Base-by-base conservation (phyloP, 1,284 basidiomycete genomes). In the Cystobasidiaceae sp. region DNA sequence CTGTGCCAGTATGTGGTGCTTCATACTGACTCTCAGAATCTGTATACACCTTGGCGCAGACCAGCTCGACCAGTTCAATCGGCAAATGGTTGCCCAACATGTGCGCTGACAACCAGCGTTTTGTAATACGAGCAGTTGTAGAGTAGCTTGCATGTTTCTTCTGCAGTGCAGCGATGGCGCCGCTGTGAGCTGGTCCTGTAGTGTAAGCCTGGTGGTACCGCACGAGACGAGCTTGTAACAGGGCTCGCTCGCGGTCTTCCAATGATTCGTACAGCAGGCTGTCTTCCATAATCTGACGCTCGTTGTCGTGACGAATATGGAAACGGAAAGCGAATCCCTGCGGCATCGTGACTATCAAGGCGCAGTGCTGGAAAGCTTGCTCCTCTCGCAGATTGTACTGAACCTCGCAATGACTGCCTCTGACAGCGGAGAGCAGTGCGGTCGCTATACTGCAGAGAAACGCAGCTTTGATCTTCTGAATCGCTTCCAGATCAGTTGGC, bases 381-480 rank as follows among this genome's bases (percentile, higher is more conserved):
- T 82, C 81, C 3, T 79, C 78, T 3, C 77, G 75, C 0, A 77
- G 69, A 9, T 81, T 80, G 45, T 74, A 70, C 0, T 68, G 66
- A 13, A 80, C 72, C 1, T 72, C 67, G 3, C 74, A 72, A 11
- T 76, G 81, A 1, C 86, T 75, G 3, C 84, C 84, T 0, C 80
- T 71, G 1, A 81, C 75, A 1, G 80, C 74, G 7, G 76, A 74
- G 81, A 85, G 83, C 48, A 94, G 80, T 2, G 90, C 81, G n/a
- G 75, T 75, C 11, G 68, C 73, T 17, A 75, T 60, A 58, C 71
- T 71, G 56, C 56, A 48, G 21, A 94, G 84, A 75, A 98, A 88
- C 0, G 94, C 94, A 2, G 96, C 81, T 77, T 98, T 98, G 78
- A 93, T 89, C 71, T 91, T 92, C 77, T 97, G 93, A 49, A 97